Conservation (phyloP, 305 asterid genomes). For the Fraxinus ornus region DNA sequence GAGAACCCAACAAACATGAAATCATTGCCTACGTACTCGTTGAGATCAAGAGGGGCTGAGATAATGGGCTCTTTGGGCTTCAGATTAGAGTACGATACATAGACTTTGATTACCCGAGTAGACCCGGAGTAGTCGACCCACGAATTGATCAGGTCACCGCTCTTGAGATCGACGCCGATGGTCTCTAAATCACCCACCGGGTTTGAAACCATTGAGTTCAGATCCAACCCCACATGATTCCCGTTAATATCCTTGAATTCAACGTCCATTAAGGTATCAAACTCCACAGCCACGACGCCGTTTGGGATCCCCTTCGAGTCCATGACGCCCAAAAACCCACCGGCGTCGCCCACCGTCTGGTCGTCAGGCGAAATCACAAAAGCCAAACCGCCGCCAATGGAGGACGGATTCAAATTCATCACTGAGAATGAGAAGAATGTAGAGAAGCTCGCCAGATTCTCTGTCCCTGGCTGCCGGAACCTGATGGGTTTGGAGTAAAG, state of each 20-base stretch:
- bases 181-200: slow-evolving; percentile 48
- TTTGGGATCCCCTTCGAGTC: slow-evolving; percentile 43
- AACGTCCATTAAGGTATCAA: slow-evolving; percentile 83
- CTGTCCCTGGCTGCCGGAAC: slow-evolving; percentile 56
- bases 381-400: slow-evolving; percentile 94
- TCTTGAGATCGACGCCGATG: slow-evolving; percentile 54
- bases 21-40: slow-evolving; percentile 42
- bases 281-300: slow-evolving; percentile 82
- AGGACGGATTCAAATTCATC: slow-evolving; percentile 70
- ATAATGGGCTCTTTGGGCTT: slow-evolving; percentile 69
- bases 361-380: slow-evolving; percentile 74
- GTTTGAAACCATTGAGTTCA: slow-evolving; percentile 64
- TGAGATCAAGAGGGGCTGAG: slow-evolving; percentile 55
- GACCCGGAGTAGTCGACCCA: slow-evolving; percentile 84
- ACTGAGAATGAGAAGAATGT: slow-evolving; percentile 84
- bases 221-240: slow-evolving; percentile 89
- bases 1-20: slow-evolving; percentile 75
- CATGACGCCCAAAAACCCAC: slow-evolving; percentile 68
- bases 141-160: slow-evolving; percentile 74
- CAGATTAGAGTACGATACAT: slow-evolving; percentile 56
- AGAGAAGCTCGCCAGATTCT: slow-evolving; percentile 61
- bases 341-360: slow-evolving; percentile 66
- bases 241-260: slow-evolving; percentile 79
- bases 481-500: slow-evolving; percentile 69
- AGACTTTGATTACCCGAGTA: slow-evolving; percentile 43